Percentiles rank a stretch among this genome's conserved stretches.
Conservation (phyloP, 306 rosid genomes). For the Rosa chinensis region DNA sequence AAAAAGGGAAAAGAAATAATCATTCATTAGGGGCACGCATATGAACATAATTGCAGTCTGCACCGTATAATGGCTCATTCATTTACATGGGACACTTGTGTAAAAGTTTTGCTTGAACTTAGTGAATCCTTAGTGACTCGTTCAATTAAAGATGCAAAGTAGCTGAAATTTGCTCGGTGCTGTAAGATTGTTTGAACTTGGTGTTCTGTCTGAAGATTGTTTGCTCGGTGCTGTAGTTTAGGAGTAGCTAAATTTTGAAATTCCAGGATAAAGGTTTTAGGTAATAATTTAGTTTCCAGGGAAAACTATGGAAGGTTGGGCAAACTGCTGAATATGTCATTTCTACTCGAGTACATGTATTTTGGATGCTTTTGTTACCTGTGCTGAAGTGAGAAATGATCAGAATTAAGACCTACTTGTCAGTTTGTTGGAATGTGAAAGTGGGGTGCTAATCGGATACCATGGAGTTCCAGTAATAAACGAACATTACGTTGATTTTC, state of each 20-base stretch:
- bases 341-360: not conserved
- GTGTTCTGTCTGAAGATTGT: not conserved
- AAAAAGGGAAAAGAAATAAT: not conserved
- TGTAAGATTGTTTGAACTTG: not conserved
- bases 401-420: not conserved
- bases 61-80: not conserved
- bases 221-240: conserved; percentile 3
- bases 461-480: not conserved
- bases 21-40: not conserved
- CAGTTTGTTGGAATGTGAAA: not conserved
- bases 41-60: conserved; percentile 15
- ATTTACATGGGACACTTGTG: conserved; percentile 10
- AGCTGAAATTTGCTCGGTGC: not conserved
- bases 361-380: not conserved
- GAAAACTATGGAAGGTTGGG: conserved; percentile 9
- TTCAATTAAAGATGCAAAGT: not conserved
- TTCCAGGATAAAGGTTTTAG: not conserved
- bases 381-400: not conserved
- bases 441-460: not conserved
- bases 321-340: not conserved
- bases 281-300: conserved; percentile 21
- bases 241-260: conserved; percentile 1
- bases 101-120: not conserved
- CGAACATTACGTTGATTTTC: not conserved
- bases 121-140: not conserved